Conservation (phyloP, 75 land plant genomes). For the Adiantum capillusveneris region DNA sequence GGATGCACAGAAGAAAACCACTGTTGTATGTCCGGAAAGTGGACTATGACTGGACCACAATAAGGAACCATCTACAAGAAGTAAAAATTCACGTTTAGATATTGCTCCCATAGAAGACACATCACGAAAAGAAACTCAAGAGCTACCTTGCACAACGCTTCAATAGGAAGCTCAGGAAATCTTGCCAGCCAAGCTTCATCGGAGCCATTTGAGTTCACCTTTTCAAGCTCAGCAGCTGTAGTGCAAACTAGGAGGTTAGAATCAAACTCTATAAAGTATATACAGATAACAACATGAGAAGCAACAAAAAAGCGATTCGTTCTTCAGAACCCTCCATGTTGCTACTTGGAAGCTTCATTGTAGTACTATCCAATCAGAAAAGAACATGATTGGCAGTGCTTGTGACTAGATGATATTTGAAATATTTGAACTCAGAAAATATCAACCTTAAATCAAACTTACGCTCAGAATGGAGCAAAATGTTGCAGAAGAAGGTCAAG, state of each 20-base stretch:
- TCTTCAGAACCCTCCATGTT: too few relatives aligned
- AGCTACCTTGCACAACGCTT: constrained; percentile 33
- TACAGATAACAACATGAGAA: neutral
- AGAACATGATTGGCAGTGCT: too few relatives aligned
- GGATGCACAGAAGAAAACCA: constrained; percentile 20
- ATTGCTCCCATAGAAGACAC: neutral
- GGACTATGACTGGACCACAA: constrained; percentile 26
- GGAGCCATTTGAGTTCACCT: neutral
- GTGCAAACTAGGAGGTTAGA: too few relatives aligned
- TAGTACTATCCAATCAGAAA: too few relatives aligned
- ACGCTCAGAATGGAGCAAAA: too few relatives aligned
- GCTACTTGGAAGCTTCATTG: too few relatives aligned
- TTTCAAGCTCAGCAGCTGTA: constrained; percentile 3
- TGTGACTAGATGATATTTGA: too few relatives aligned
- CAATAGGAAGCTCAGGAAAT: constrained; percentile 16
- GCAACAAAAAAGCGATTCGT: neutral
- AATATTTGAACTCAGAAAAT: too few relatives aligned
- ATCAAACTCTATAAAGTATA: neutral
- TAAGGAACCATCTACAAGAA: constrained; percentile 18
- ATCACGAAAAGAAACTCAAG: neutral
- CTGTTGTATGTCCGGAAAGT: constrained; percentile 28
- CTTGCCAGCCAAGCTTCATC: constrained; percentile 25
- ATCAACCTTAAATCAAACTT: too few relatives aligned
- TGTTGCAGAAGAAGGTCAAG: too few relatives aligned
- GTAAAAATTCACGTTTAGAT: neutral